These are phyloP conservation scores for Nitzschia putrida DNA, from an alignment of 108 stramenopile genomes.

Conservation along the genomic window DNA sequence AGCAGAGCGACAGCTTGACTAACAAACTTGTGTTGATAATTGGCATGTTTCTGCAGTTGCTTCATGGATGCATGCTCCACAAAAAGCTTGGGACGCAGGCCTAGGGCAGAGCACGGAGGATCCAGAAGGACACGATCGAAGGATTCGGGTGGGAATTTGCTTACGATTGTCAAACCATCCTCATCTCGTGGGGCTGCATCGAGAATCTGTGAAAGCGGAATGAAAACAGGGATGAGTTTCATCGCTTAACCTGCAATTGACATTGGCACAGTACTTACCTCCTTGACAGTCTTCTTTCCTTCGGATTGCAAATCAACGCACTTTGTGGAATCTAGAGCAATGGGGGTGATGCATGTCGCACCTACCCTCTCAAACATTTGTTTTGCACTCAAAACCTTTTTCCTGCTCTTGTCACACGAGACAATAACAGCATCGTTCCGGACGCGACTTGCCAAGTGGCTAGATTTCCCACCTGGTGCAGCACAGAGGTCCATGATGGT, in stretches of 20 bases:
- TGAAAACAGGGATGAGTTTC: neutral
- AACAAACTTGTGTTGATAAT: conserved; percentile 65
- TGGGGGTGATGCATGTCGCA: conserved; percentile 65
- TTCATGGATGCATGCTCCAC: conserved; percentile 37
- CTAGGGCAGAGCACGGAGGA: conserved; percentile 78
- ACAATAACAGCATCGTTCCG: conserved; percentile 78
- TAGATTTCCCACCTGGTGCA: conserved; percentile 94
- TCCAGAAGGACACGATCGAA: conserved; percentile 80
- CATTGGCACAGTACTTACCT: neutral
- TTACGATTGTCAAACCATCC: conserved; percentile 46
- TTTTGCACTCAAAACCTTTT: conserved; percentile 58
- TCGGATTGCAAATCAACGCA: conserved; percentile 27
- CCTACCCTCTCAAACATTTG: conserved; percentile 54
- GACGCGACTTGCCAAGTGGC: conserved; percentile 87
- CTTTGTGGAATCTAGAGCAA: conserved; percentile 68
- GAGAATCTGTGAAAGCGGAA: conserved; percentile 32
- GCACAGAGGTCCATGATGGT: conserved; percentile 87
- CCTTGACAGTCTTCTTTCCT: neutral
- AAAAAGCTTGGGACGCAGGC: conserved; percentile 69
- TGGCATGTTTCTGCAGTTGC: conserved; percentile 51
- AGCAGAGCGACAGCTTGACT: conserved; percentile 53
- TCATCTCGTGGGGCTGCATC: conserved; percentile 31
- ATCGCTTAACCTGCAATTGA: no score
- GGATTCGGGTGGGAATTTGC: conserved; percentile 59
- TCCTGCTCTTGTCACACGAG: conserved; percentile 86